phyloP scores from a whole-genome alignment of 2,329 filamentous ascomycete genomes.

The Zasmidium cellare region DNA sequence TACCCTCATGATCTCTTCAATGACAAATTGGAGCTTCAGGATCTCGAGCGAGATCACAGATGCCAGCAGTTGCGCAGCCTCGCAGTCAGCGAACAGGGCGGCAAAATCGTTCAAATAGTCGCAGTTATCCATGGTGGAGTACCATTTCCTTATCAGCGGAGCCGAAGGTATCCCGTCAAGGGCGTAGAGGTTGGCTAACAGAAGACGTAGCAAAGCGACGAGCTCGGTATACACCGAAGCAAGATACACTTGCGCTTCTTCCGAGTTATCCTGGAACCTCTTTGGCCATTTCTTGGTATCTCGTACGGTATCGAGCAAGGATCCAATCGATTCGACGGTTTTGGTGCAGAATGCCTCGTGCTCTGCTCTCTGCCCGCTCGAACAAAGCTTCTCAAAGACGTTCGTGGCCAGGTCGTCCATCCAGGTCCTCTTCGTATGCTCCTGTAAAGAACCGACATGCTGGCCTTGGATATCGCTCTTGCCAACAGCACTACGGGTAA shows the following conservation, averaged over 20 bases:
- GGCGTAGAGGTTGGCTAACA: constrained; percentile 53
- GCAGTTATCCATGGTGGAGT: constrained; percentile 67
- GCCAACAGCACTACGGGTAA: constrained; percentile 21
- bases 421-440: constrained; percentile 17
- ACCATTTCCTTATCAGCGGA: constrained; percentile 68
- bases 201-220: constrained; percentile 57
- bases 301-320: constrained; percentile 26
- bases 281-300: constrained; percentile 33
- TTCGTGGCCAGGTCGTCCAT: constrained; percentile 23
- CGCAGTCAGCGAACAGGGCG: constrained; percentile 32
- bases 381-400: constrained; percentile 18
- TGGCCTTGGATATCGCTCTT: constrained; percentile 15
- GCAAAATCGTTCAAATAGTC: constrained; percentile 65
- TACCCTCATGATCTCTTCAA: constrained; percentile 50
- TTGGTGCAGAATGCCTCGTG: constrained; percentile 18
- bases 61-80: constrained; percentile 64
- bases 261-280: constrained; percentile 20
- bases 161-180: constrained; percentile 21
- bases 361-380: constrained; percentile 10
- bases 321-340: constrained; percentile 22
- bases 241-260: constrained; percentile 56
- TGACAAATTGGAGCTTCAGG: constrained; percentile 65
- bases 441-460: constrained; percentile 9
- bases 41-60: constrained; percentile 71
- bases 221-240: constrained; percentile 67